A percentile compares a stretch with the other conserved stretches of the same genome.
These are phyloP conservation scores for Pseudevernia furfuracea DNA, from an alignment of 495 filamentous ascomycete species.

Conservation along the genomic window DNA sequence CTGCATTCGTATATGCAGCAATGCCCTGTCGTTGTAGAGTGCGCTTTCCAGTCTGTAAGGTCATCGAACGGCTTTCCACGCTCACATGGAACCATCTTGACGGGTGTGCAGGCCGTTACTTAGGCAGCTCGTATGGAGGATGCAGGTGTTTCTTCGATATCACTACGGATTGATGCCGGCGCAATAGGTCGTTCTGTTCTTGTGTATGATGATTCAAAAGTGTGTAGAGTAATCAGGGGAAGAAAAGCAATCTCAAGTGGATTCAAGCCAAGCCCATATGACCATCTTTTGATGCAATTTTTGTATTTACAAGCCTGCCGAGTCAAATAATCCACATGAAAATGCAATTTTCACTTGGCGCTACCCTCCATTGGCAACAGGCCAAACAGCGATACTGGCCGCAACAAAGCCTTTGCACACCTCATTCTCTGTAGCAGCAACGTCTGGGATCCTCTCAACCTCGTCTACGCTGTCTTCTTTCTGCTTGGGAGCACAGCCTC, in stretches of 20 bases:
- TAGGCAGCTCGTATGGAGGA: background rate
- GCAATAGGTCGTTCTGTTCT: too few relatives aligned
- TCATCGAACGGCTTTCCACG: background rate
- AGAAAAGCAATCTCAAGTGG: background rate
- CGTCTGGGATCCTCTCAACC: background rate
- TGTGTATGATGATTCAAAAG: background rate
- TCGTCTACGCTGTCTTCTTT: background rate
- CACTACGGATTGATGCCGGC: too few relatives aligned
- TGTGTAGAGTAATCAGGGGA: background rate
- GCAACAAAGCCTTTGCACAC: slow-evolving; percentile 8
- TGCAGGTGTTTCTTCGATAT: background rate
- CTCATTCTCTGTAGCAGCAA: background rate
- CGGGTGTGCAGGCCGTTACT: background rate
- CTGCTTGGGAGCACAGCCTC: background rate
- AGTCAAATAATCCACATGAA: background rate
- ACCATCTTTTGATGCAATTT: background rate
- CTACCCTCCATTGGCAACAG: background rate
- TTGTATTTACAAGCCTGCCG: background rate
- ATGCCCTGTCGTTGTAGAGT: background rate
- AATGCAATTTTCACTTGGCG: background rate
- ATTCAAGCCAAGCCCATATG: background rate
- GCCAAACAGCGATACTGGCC: slow-evolving; percentile 4
- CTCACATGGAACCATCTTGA: background rate
- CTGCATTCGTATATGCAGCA: background rate
- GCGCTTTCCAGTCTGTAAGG: background rate